These are phyloP conservation scores for Silene coronaria DNA, from an alignment of 179 eudicot genomes.

Conservation along the genomic window DNA sequence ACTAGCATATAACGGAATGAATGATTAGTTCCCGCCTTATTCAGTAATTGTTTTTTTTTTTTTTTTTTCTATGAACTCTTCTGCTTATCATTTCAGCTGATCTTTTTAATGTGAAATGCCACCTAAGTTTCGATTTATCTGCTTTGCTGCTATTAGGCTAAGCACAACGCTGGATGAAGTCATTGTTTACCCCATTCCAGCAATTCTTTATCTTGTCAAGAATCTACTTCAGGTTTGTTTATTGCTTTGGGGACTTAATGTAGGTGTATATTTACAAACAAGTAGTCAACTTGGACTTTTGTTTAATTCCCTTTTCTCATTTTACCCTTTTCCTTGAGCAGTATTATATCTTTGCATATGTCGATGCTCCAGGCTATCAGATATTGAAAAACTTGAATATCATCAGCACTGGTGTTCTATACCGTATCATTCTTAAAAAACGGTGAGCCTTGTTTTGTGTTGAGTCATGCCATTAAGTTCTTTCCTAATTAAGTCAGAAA, in stretches of 20 bases:
- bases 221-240: slow-evolving; percentile 75
- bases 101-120: background rate
- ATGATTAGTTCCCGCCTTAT: background rate
- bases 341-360: slow-evolving; percentile 98
- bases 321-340: slow-evolving; percentile 32
- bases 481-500: background rate
- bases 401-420: slow-evolving; percentile 85
- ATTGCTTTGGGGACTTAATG: background rate
- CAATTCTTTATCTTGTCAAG: slow-evolving; percentile 84
- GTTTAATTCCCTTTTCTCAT: background rate
- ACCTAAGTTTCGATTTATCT: background rate
- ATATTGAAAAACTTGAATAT: slow-evolving; percentile 90
- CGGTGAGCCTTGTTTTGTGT: slow-evolving; percentile 37
- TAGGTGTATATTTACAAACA: background rate
- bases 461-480: too few relatives aligned
- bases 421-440: slow-evolving; percentile 82
- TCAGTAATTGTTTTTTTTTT: background rate
- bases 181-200: slow-evolving; percentile 93
- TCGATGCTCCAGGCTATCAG: slow-evolving; percentile 99
- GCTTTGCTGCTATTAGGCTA: slow-evolving; percentile 41
- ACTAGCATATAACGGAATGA: background rate
- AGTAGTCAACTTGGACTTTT: background rate
- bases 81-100: background rate
- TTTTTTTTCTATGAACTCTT: background rate
- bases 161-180: slow-evolving; percentile 88